These are phyloP conservation scores for Fusarium tjaetaba DNA, from an alignment of 2,329 filamentous ascomycete species.

Conservation along the genomic window DNA sequence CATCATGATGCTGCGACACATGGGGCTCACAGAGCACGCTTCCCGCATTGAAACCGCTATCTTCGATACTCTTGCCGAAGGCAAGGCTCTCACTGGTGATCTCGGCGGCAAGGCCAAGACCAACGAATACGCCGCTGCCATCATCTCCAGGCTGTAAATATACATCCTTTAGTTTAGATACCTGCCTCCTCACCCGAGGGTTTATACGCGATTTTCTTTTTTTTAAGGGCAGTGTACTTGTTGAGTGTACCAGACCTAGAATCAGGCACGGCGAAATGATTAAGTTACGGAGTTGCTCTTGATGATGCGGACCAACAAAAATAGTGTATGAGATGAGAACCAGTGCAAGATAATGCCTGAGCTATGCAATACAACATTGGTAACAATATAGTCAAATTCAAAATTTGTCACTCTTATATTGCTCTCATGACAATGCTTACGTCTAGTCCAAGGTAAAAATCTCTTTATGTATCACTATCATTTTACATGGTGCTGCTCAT, in stretches of 20 bases:
- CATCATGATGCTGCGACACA: conserved; percentile 99
- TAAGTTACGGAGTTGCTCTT: conserved; percentile 39
- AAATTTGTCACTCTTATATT: conserved; percentile 1
- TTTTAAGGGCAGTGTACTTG: conserved; percentile 43
- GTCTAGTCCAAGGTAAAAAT: not conserved
- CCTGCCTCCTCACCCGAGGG: conserved; percentile 33
- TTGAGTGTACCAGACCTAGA: conserved; percentile 48
- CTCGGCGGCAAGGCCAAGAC: conserved; percentile 97
- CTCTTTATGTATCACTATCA: not conserved
- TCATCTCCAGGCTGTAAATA: conserved; percentile 75
- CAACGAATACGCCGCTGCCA: conserved; percentile 89
- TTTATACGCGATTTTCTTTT: conserved; percentile 37
- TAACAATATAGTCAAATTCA: conserved; percentile 10
- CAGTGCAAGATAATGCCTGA: conserved; percentile 9
- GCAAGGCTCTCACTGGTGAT: conserved; percentile 95
- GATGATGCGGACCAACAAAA: conserved; percentile 9
- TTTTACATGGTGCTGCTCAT: not conserved
- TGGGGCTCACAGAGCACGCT: conserved; percentile 88
- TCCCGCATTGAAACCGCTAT: conserved; percentile 91
- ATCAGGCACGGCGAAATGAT: conserved; percentile 45
- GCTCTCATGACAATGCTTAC: not conserved
- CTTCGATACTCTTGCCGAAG: conserved; percentile 94
- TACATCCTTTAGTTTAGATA: conserved; percentile 39
- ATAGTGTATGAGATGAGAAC: conserved; percentile 23
- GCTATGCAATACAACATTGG: conserved; percentile 5